A percentile compares a stretch with the other conserved stretches of the same genome.
Conservation (phyloP, 495 filamentous ascomycete species). For the Penicillium verhagenii region DNA sequence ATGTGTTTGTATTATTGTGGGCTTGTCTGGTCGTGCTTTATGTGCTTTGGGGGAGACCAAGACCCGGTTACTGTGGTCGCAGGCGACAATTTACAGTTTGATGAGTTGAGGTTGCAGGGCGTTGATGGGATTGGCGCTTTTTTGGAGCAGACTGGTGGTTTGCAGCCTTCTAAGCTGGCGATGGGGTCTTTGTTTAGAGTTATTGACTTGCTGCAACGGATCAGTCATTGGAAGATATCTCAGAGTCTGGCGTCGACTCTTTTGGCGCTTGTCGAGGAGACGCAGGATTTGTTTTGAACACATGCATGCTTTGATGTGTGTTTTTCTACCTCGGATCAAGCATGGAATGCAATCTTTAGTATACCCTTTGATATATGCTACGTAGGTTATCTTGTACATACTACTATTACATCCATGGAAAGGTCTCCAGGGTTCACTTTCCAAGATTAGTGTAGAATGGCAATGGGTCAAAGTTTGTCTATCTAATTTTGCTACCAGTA, state of each 20-base stretch:
- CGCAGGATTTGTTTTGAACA: conserved; percentile 14
- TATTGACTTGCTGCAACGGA: conserved; percentile 14
- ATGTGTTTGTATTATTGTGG: conserved; percentile 20
- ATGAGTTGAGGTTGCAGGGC: conserved; percentile 2
- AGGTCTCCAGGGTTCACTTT: too few relatives aligned
- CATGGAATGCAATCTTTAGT: too few relatives aligned
- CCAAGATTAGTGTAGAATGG: too few relatives aligned
- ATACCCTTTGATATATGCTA: too few relatives aligned
- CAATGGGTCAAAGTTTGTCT: too few relatives aligned
- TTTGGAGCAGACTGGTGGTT: conserved; percentile 3
- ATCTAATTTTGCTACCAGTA: too few relatives aligned
- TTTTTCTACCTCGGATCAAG: too few relatives aligned
- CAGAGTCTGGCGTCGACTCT: conserved; percentile 13
- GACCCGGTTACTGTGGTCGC: neutral
- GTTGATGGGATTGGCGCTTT: conserved; percentile 3
- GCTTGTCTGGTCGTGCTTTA: conserved; percentile 14
- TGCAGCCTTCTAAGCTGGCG: conserved; percentile 4
- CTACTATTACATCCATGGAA: too few relatives aligned
- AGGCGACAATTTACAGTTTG: neutral
- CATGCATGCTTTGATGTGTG: too few relatives aligned
- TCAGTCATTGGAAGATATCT: conserved; percentile 12
- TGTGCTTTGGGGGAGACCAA: conserved; percentile 4
- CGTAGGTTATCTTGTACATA: too few relatives aligned
- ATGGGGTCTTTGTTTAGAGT: conserved; percentile 13
- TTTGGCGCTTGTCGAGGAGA: conserved; percentile 17